These are phyloP conservation scores for Cytospora leucostoma DNA, from an alignment of 2,329 filamentous ascomycete species.

Conservation along the genomic window DNA sequence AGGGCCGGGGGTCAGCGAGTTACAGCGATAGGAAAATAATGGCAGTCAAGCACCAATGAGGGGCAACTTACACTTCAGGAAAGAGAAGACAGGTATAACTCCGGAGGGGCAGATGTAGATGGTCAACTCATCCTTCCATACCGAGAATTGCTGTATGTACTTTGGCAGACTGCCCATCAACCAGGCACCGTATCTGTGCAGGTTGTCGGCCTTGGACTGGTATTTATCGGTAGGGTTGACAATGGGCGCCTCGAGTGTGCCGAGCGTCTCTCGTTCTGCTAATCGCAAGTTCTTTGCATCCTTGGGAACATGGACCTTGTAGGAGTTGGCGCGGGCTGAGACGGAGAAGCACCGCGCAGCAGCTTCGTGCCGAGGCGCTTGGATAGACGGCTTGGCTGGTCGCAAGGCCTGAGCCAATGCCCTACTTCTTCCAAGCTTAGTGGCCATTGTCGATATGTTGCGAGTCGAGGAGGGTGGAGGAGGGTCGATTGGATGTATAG, in stretches of 20 bases:
- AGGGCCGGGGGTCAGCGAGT: not conserved
- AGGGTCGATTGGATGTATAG: conserved; percentile 47
- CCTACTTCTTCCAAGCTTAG: conserved; percentile 59
- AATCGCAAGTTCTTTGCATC: conserved; percentile 68
- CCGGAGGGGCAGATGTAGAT: conserved; percentile 89
- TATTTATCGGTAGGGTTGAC: conserved; percentile 95
- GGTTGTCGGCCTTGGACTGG: conserved; percentile 77
- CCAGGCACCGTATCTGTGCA: conserved; percentile 96
- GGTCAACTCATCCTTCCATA: conserved; percentile 98
- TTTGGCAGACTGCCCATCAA: conserved; percentile 95
- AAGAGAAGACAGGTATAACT: conserved; percentile 87
- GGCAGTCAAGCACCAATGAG: not conserved
- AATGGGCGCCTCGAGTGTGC: conserved; percentile 73
- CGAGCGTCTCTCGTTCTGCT: conserved; percentile 58
- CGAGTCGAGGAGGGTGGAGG: conserved; percentile 33
- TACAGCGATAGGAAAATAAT: not conserved
- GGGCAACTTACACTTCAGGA: conserved; percentile 71
- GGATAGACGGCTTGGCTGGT: conserved; percentile 49
- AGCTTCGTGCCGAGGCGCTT: conserved; percentile 42
- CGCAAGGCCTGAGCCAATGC: conserved; percentile 58
- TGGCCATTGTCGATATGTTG: conserved; percentile 54
- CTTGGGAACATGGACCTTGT: conserved; percentile 59
- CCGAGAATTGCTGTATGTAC: conserved; percentile 98
- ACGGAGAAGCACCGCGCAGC: conserved; percentile 53
- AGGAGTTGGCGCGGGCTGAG: conserved; percentile 43